phyloP scores from a whole-genome alignment of 371 early-diverging fungal genomes.

The Syncephalastrum sp. region DNA sequence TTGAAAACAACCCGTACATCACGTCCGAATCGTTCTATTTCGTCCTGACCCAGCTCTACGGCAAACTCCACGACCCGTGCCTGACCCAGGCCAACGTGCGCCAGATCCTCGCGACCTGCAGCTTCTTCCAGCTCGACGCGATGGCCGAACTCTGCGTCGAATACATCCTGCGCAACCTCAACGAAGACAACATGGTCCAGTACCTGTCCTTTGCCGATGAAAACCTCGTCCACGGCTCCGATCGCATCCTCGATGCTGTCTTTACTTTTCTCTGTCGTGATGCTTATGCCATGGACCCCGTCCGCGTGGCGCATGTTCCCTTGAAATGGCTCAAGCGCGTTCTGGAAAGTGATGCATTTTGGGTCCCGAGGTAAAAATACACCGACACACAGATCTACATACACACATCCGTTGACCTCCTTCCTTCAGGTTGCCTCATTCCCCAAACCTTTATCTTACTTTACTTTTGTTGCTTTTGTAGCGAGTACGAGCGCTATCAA shows the following conservation, averaged over 20 bases:
- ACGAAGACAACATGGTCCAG: slow-evolving; percentile 45
- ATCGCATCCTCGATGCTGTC: slow-evolving; percentile 55
- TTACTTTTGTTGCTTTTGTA: slow-evolving; percentile 8
- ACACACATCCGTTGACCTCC: neutral
- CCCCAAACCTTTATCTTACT: too few relatives aligned
- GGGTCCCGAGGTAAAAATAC: slow-evolving; percentile 55
- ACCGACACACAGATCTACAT: neutral
- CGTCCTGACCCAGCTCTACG: slow-evolving; percentile 53
- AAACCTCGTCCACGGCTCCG: slow-evolving; percentile 54
- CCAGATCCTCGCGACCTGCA: slow-evolving; percentile 54
- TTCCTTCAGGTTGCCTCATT: neutral
- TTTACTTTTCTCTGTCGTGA: slow-evolving; percentile 64
- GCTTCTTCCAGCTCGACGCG: slow-evolving; percentile 57
- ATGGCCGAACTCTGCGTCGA: slow-evolving; percentile 53
- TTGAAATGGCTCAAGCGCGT: slow-evolving; percentile 56
- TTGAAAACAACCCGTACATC: slow-evolving; percentile 58
- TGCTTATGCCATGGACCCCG: slow-evolving; percentile 40
- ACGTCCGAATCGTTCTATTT: slow-evolving; percentile 58
- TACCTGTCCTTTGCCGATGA: slow-evolving; percentile 58
- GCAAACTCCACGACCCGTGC: slow-evolving; percentile 33
- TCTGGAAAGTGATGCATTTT: slow-evolving; percentile 65
- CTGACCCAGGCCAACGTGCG: slow-evolving; percentile 42
- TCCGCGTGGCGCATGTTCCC: slow-evolving; percentile 41
- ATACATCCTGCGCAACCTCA: slow-evolving; percentile 47
- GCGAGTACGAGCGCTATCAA: slow-evolving; percentile 58